These are phyloP conservation scores for Verticillium nonalfalfae DNA, from an alignment of 2,329 filamentous ascomycete species.

Conservation along the genomic window DNA sequence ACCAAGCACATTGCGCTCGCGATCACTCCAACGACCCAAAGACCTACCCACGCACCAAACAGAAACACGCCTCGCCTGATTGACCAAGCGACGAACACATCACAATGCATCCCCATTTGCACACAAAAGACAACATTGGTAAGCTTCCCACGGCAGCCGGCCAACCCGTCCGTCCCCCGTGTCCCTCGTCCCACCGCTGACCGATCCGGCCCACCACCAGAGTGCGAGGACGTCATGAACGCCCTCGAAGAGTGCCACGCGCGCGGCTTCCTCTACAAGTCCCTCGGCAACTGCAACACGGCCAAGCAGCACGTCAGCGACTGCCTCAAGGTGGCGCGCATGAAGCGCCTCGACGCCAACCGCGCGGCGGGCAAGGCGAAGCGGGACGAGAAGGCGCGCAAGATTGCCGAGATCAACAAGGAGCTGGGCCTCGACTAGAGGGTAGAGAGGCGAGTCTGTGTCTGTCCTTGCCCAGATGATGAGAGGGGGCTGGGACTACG, in stretches of 20 bases:
- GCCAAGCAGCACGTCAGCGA: conserved; percentile 78
- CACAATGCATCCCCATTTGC: conserved; percentile 91
- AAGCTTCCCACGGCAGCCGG: conserved; percentile 14
- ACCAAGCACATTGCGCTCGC: neutral
- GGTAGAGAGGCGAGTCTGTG: neutral
- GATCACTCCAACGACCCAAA: neutral
- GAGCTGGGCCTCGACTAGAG: conserved; percentile 20
- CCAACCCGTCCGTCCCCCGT: too few relatives aligned
- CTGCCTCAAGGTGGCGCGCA: conserved; percentile 75
- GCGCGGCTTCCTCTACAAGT: conserved; percentile 86
- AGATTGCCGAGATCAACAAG: conserved; percentile 62
- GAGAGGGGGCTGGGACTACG: neutral
- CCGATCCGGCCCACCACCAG: conserved; percentile 37
- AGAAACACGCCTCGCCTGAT: neutral
- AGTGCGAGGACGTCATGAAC: conserved; percentile 89
- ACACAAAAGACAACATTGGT: conserved; percentile 90
- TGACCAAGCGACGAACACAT: neutral
- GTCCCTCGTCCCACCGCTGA: neutral
- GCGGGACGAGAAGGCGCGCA: conserved; percentile 61
- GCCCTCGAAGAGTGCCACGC: conserved; percentile 95
- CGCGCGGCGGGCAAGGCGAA: conserved; percentile 62
- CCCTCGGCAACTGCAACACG: conserved; percentile 82
- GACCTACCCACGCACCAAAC: neutral
- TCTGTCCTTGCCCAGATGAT: neutral
- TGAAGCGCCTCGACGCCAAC: conserved; percentile 72